phyloP scores from a whole-genome alignment of 202 grass and related monocot genomes.

The Panicum virgatum region DNA sequence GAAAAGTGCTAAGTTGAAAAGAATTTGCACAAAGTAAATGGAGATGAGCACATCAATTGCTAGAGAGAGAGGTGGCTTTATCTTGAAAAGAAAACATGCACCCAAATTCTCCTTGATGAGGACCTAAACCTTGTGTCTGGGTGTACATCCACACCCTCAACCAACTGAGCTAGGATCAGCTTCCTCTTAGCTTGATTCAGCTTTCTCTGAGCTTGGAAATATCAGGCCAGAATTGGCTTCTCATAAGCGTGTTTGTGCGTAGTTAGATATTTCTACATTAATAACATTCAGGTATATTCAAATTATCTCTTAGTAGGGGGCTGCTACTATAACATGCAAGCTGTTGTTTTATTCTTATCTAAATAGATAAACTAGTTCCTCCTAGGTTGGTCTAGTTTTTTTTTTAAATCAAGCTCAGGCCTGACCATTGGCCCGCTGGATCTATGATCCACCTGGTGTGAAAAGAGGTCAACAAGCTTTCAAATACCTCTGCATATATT shows the following conservation, averaged over 20 bases:
- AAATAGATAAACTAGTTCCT: not conserved
- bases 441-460: not conserved
- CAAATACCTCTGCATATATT: not conserved
- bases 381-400: too few species aligned
- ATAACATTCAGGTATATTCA: not conserved
- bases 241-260: not conserved
- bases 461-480: not conserved
- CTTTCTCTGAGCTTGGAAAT: not conserved
- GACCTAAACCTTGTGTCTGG: too few species aligned
- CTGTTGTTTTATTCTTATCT: slow-evolving; percentile 12
- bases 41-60: not conserved
- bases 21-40: not conserved
- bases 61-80: not conserved
- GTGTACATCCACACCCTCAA: too few species aligned
- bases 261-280: not conserved
- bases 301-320: slow-evolving; percentile 19
- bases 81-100: too few species aligned
- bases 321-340: not conserved
- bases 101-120: too few species aligned
- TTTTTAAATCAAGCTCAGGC: not conserved
- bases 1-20: not conserved
- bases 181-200: too few species aligned
- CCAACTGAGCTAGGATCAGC: too few species aligned
- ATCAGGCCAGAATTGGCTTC: not conserved
- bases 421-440: not conserved